Evolutionary conservation across 164 flowering plant genomes (phyloP).

Genomic region (Chimonanthus praecox): DNA sequence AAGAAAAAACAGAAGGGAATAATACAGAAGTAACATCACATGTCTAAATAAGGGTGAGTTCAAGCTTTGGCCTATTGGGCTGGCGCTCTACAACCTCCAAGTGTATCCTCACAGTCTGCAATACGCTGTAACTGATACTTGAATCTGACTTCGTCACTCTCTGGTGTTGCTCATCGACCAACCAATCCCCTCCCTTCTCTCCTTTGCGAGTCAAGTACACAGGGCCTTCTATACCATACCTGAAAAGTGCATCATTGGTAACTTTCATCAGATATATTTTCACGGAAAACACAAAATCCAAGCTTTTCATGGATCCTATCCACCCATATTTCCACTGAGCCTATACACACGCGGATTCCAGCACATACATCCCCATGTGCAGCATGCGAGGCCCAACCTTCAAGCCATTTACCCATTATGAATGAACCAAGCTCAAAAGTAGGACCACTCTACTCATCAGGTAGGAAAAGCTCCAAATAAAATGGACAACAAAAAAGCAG

Average conservation of each 20-base stretch:
- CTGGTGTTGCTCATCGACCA: slow-evolving; percentile 82
- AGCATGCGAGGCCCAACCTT: neutral
- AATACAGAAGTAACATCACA: neutral
- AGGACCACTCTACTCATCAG: neutral
- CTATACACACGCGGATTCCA: neutral
- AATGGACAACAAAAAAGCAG: neutral
- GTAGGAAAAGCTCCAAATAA: neutral
- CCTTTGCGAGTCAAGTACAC: slow-evolving; percentile 57
- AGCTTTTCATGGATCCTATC: neutral
- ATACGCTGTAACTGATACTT: slow-evolving; percentile 49
- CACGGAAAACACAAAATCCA: neutral
- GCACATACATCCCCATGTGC: neutral
- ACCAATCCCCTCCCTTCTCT: slow-evolving; percentile 73
- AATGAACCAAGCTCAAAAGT: neutral
- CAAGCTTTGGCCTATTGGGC: slow-evolving; percentile 88
- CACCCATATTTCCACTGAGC: neutral
- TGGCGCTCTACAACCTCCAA: slow-evolving; percentile 95
- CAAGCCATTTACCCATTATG: neutral
- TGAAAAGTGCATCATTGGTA: slow-evolving; percentile 16
- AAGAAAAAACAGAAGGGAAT: neutral
- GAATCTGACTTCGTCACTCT: slow-evolving; percentile 66
- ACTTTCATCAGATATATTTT: neutral
- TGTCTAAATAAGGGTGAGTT: slow-evolving; percentile 58
- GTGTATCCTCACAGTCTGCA: slow-evolving; percentile 69
- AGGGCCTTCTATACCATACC: slow-evolving; percentile 94